A percentile compares a stretch with the other conserved stretches of the same genome.
Conservation (phyloP, 1,284 basidiomycete genomes). For the Malassezia vespertilionis region DNA sequence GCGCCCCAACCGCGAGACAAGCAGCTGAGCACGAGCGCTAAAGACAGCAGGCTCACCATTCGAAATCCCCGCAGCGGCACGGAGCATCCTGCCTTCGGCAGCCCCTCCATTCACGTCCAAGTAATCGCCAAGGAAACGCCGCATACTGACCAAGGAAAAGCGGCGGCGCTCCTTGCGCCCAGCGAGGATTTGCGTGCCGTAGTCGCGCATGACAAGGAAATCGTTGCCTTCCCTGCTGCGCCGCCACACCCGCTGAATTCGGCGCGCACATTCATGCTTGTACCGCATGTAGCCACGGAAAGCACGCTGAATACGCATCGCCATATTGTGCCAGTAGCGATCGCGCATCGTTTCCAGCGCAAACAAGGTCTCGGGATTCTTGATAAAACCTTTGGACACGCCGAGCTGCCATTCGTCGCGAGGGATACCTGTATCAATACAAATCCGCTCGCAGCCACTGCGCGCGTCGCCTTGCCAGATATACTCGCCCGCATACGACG, state of each 20-base stretch:
- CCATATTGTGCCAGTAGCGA: constrained; percentile 99
- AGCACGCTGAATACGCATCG: constrained; percentile 84
- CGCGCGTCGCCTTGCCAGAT: constrained; percentile 85
- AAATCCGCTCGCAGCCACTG: constrained; percentile 82
- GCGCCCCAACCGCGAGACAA: constrained; percentile 75
- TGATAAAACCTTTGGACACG: constrained; percentile 96
- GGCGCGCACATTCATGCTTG: constrained; percentile 83
- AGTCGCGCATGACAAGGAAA: constrained; percentile 78
- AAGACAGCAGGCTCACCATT: constrained; percentile 53
- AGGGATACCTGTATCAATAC: constrained; percentile 87
- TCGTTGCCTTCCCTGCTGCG: constrained; percentile 88
- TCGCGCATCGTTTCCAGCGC: constrained; percentile 97
- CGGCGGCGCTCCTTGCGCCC: constrained; percentile 85
- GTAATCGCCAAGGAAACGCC: constrained; percentile 94
- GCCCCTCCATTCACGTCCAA: constrained; percentile 60
- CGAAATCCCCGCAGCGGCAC: constrained; percentile 60
- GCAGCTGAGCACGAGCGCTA: constrained; percentile 69
- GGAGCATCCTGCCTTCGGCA: constrained; percentile 68
- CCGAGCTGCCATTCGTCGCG: constrained; percentile 99
- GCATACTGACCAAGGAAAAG: constrained; percentile 84
- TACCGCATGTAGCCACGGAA: constrained; percentile 92
- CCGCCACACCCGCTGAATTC: constrained; percentile 97
- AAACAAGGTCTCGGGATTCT: constrained; percentile 97
- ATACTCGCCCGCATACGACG: constrained; percentile 97
- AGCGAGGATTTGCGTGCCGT: constrained; percentile 82